Evolutionary conservation across 2,329 filamentous ascomycete species (phyloP).

Genomic region (Trichoderma hamatum): DNA sequence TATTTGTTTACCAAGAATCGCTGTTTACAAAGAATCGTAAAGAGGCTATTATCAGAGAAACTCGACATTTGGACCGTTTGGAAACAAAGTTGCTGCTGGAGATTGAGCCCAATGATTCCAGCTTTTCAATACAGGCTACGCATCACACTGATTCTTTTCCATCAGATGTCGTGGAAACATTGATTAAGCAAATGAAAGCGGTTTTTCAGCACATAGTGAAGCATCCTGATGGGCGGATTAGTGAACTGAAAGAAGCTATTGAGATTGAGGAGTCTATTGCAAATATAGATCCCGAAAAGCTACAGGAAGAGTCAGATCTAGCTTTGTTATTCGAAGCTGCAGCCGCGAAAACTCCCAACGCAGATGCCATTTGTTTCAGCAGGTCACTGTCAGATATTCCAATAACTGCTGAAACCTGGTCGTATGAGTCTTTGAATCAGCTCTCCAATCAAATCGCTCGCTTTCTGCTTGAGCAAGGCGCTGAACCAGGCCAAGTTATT

Average conservation of each 20-base stretch:
- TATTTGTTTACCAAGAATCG: slow-evolving; percentile 86
- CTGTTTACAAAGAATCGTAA: slow-evolving; percentile 45
- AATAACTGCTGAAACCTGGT: slow-evolving; percentile 49
- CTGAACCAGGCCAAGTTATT: slow-evolving; percentile 60
- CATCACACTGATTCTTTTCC: slow-evolving; percentile 56
- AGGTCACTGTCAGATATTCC: slow-evolving; percentile 35
- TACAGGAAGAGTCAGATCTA: slow-evolving; percentile 48
- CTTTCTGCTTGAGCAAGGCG: slow-evolving; percentile 52
- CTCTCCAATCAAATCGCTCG: slow-evolving; percentile 65
- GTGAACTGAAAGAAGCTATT: slow-evolving; percentile 33
- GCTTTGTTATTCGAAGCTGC: slow-evolving; percentile 58
- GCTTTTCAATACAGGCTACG: slow-evolving; percentile 51
- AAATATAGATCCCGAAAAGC: slow-evolving; percentile 45
- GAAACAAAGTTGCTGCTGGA: slow-evolving; percentile 79
- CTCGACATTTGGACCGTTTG: slow-evolving; percentile 68
- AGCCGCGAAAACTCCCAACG: slow-evolving; percentile 52
- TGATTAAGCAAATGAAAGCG: slow-evolving; percentile 65
- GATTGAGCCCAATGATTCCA: slow-evolving; percentile 62
- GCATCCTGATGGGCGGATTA: slow-evolving; percentile 32
- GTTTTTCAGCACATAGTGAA: slow-evolving; percentile 44
- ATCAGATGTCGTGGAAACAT: slow-evolving; percentile 53
- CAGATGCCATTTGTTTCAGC: slow-evolving; percentile 67
- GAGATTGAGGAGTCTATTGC: slow-evolving; percentile 50
- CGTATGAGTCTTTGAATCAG: slow-evolving; percentile 67
- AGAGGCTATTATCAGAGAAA: slow-evolving; percentile 51